Evolutionary conservation across 495 filamentous ascomycete genomes (phyloP), one percentile per base, ranked within the genome.

Genomic region (Penicillium flavigenum): DNA sequence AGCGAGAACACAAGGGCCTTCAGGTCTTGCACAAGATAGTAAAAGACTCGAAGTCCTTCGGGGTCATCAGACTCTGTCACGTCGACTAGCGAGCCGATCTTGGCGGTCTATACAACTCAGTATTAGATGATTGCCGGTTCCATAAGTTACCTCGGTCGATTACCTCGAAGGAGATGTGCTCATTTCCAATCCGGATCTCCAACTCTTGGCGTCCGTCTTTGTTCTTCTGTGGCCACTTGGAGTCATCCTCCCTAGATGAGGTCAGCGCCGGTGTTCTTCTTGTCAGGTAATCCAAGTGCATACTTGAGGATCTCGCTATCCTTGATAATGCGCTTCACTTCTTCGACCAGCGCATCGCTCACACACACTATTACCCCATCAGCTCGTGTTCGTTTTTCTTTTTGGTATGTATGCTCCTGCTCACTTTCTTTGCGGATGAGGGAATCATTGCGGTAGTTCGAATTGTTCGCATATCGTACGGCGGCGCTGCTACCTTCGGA

Each of bases 221-320:
- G 76, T 98, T 98, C 82, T 98, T 99, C 72, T 92, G 90, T 2
- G 95, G 95, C 95, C 95, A 99, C 73, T 96, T 96, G n/a, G 85
- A 87, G 66, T 99, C 95, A 68, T 98, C 94, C 83, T 99, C 95
- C 81, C 91, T 96, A 63, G 58, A 6, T 29, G 17, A 19, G 14
- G 47, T 67, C 27, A 70, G 67, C 47, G 36, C 42, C 14, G 39
- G 50, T 61, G 22, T 17, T 34, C 19, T 17, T 46, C 20, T 10
- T 24, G 8, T n/a, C 8, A n/a, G 3, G 14, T 29, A 11, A 20
- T 39, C 17, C 26, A 45, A 4, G 19, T 12, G 45, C 76, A 12
- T 83, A 96, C 92, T 98, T 99, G 83, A 98, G 85, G 65, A 99
- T 96, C 73, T 99, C 95, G 76, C 92, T 97, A 19, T 93, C 86